A percentile compares a stretch with the other conserved stretches of the same genome.
These are phyloP conservation scores for Tulasnella sp. DNA, from an alignment of 768 basidiomycete genomes.

Conservation along the genomic window DNA sequence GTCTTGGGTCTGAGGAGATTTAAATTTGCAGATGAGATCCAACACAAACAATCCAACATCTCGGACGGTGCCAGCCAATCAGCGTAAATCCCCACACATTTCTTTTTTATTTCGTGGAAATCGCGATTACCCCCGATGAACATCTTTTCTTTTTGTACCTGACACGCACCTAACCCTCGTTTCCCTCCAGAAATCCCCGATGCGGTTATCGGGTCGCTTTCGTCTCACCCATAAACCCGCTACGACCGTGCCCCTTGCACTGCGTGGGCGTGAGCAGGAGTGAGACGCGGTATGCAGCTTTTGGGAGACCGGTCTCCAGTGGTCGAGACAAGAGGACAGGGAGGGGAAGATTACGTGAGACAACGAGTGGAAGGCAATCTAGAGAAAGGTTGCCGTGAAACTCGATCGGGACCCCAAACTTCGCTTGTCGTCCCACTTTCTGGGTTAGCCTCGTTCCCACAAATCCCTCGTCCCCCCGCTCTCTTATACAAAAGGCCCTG, in stretches of 20 bases:
- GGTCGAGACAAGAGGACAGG: background rate
- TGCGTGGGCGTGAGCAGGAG: no score
- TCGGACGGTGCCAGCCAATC: background rate
- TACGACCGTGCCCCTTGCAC: background rate
- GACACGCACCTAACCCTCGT: background rate
- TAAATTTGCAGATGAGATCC: background rate
- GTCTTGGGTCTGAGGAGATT: background rate
- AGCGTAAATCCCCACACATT: background rate
- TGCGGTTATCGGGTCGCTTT: background rate
- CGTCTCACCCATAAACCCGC: background rate
- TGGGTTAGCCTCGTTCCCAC: background rate
- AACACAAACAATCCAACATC: background rate
- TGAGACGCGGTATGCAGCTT: no score
- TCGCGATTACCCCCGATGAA: background rate
- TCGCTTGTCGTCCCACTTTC: background rate
- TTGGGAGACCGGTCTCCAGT: background rate
- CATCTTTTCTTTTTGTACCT: background rate
- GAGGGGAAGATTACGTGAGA: background rate
- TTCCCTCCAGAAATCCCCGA: background rate
- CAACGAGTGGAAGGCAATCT: background rate
- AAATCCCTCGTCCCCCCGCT: background rate
- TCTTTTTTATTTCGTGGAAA: background rate
- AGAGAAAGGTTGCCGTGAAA: background rate
- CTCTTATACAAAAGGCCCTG: background rate
- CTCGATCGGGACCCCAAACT: background rate